Evolutionary conservation across 228 moss, liverwort and hornwort species (phyloP), one percentile per base, ranked within the genome.

Genomic region (Sphagnum fallax): DNA sequence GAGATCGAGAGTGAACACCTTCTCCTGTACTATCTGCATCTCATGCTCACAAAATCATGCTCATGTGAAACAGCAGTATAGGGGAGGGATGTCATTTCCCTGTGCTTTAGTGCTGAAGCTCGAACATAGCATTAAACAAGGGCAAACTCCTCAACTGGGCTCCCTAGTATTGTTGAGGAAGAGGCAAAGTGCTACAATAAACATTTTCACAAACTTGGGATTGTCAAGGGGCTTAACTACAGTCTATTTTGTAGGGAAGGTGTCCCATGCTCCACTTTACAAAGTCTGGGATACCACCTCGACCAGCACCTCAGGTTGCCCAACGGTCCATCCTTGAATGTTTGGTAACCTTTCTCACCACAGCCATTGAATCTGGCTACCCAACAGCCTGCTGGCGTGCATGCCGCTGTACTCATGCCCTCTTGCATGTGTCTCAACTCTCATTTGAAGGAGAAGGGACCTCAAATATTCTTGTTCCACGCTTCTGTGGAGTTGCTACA

Each of bases 331-430:
- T 95, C 58, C 66, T 95, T 70, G 95, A 95, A 72, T 88, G 87
- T 74, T 65, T 95, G 69, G 90, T 90, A 14, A 67, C 79, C 51
- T 95, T 95, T 78, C 90, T 89, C 18, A 84, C 78, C 47, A 62
- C 80, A 73, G 87, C 92, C 66, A 95, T 92, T 60, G 92, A 95
- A 73, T 88, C 80, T 60, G 92, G 92, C 52, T 95, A 92, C 75
- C 82, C 95, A 68, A 85, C 92, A 69, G 95, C 90, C 52, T 89
- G 84, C 58, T 95, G 95, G 95, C 90, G 95, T 73, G 92, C 95
- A 65, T 95, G 92, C 68, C 90, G 90, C 69, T 95, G 95, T 74
- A 82, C 87, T 63, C 92, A 95, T 82, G 85, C 82, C 62, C 79
- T 95, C 69, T 74, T 95, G 63, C 95, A 92, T 81, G 84, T 87